Evolutionary conservation across 208 protist species (phyloP).

Genomic region (Leishmania turanica): DNA sequence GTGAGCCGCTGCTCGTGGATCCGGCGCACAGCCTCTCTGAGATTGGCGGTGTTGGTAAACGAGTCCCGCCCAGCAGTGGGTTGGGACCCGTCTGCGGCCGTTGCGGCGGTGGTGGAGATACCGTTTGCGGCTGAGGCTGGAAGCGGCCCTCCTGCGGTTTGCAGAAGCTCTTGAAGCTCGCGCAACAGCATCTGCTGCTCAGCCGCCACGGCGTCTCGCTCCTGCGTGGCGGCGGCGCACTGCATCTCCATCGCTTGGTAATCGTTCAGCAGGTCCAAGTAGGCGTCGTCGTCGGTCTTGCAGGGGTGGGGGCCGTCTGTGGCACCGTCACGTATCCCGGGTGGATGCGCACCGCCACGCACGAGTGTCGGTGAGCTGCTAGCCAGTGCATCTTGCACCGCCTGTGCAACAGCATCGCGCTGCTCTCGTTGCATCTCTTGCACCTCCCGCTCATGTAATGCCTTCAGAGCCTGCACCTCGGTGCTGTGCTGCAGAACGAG

Average conservation of each 20-base stretch:
- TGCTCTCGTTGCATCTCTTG: constrained; percentile 44
- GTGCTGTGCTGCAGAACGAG: constrained; percentile 68
- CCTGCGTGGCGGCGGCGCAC: constrained; percentile 30
- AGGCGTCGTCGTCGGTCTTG: constrained; percentile 19
- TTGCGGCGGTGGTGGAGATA: neutral
- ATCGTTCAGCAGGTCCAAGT: constrained; percentile 57
- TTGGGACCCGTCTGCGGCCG: neutral
- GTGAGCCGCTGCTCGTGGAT: constrained; percentile 21
- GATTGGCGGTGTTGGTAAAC: neutral
- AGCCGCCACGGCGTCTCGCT: constrained; percentile 32
- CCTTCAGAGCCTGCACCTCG: constrained; percentile 61
- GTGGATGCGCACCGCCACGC: neutral
- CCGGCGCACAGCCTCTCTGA: constrained; percentile 13
- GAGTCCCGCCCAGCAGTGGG: neutral
- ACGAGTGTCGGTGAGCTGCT: neutral
- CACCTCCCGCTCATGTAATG: constrained; percentile 56
- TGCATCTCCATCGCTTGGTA: constrained; percentile 45
- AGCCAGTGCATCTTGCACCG: constrained; percentile 22
- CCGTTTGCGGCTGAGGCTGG: neutral
- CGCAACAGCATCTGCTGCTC: constrained; percentile 31
- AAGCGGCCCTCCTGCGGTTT: neutral
- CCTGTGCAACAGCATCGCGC: constrained; percentile 30
- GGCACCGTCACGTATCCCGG: neutral
- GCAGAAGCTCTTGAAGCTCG: constrained; percentile 24
- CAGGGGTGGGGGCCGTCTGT: neutral